phyloP scores from a whole-genome alignment of 495 filamentous ascomycete genomes.

The Chaetomium fimeti region DNA sequence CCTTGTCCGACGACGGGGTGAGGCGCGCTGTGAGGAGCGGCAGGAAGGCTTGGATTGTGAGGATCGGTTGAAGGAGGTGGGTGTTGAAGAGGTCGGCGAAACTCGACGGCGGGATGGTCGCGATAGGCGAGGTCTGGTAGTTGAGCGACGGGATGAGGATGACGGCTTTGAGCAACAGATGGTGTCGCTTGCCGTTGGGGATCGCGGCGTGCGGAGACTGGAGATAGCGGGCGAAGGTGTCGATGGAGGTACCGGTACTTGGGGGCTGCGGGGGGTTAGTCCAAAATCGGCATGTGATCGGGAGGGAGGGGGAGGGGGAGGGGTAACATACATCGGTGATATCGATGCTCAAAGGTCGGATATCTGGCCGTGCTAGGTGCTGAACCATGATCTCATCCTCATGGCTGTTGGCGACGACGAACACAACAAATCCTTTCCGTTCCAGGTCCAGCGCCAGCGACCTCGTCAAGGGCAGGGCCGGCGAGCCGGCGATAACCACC shows the following conservation, averaged over 20 bases:
- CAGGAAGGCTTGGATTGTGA: slow-evolving; percentile 82
- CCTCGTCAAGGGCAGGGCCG: slow-evolving; percentile 73
- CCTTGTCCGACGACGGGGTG: slow-evolving; percentile 42
- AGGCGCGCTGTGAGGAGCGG: slow-evolving; percentile 65
- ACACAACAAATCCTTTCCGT: slow-evolving; percentile 89
- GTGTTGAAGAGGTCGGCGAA: slow-evolving; percentile 90
- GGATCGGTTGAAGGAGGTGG: slow-evolving; percentile 85
- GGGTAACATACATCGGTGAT: slow-evolving; percentile 62
- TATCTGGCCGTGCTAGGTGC: slow-evolving; percentile 70
- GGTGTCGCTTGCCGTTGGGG: slow-evolving; percentile 67
- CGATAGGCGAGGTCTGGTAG: slow-evolving; percentile 72
- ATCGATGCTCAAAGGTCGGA: slow-evolving; percentile 78
- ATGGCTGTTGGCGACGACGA: slow-evolving; percentile 71
- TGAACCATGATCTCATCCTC: slow-evolving; percentile 82
- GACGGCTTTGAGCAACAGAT: slow-evolving; percentile 71
- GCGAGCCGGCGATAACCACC: slow-evolving; percentile 81
- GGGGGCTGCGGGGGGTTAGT: slow-evolving; percentile 40
- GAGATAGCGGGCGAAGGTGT: slow-evolving; percentile 65
- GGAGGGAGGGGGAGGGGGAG: neutral
- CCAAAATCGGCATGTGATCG: neutral
- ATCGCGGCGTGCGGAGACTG: slow-evolving; percentile 68
- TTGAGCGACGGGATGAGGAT: slow-evolving; percentile 72
- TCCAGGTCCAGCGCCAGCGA: slow-evolving; percentile 83
- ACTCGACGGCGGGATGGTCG: slow-evolving; percentile 72
- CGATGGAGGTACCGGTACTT: slow-evolving; percentile 59